Conservation (phyloP, 441 rosid genomes). For the Dalechampia spathulata region DNA sequence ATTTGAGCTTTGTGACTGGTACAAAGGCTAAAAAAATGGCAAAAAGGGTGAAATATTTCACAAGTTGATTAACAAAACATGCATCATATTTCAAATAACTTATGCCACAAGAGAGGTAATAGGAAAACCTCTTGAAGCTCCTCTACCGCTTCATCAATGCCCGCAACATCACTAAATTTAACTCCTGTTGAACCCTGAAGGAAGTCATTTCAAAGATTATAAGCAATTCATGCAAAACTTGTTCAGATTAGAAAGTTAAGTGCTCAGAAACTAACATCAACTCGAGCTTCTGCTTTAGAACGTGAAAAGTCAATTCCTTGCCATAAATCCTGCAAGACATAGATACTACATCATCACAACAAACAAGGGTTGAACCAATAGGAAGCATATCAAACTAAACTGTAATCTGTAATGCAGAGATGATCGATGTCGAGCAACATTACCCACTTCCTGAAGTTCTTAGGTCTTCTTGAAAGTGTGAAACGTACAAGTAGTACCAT, state of each 20-base stretch:
- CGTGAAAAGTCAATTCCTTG: slow-evolving; percentile 95
- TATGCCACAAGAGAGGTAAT: slow-evolving; percentile 8
- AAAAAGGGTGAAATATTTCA: neutral
- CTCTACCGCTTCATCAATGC: slow-evolving; percentile 96
- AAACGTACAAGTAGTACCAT: slow-evolving; percentile 92
- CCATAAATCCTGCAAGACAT: slow-evolving; percentile 73
- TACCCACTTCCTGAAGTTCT: slow-evolving; percentile 98
- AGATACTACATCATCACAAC: slow-evolving; percentile 10
- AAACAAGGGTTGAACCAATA: slow-evolving; percentile 4
- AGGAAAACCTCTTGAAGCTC: slow-evolving; percentile 89
- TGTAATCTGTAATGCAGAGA: slow-evolving; percentile 6
- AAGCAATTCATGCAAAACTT: slow-evolving; percentile 20
- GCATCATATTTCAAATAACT: neutral
- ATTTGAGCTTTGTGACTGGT: neutral
- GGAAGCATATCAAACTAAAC: slow-evolving; percentile 3
- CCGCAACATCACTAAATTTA: slow-evolving; percentile 83
- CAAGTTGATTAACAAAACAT: neutral
- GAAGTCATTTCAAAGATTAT: slow-evolving; percentile 11
- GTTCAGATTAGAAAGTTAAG: slow-evolving; percentile 2
- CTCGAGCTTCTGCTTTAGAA: slow-evolving; percentile 98
- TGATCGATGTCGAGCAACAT: slow-evolving; percentile 13
- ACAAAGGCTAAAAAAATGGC: neutral
- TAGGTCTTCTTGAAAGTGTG: slow-evolving; percentile 86
- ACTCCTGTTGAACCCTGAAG: slow-evolving; percentile 93
- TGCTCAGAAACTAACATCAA: slow-evolving; percentile 59